Evolutionary conservation across 345 rosid species (phyloP).

Genomic region (Syzygium jambos): DNA sequence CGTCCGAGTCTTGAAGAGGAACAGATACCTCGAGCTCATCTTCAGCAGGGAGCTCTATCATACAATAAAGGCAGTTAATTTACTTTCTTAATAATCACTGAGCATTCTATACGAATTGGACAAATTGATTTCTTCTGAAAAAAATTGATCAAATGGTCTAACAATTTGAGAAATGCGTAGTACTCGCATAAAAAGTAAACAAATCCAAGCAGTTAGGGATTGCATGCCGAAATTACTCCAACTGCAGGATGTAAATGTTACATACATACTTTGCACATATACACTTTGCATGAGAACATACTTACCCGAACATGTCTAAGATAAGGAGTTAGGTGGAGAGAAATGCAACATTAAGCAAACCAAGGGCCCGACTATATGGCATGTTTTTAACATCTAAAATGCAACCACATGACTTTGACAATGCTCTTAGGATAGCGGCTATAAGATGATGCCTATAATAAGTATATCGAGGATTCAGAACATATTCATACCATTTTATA

Average conservation of each 20-base stretch:
- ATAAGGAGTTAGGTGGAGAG: neutral
- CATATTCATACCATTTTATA: neutral
- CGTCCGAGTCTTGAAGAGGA: conserved; percentile 57
- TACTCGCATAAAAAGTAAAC: neutral
- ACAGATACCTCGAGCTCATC: conserved; percentile 50
- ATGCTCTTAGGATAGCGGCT: neutral
- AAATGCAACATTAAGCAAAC: neutral
- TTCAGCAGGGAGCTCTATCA: conserved; percentile 23
- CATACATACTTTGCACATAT: neutral
- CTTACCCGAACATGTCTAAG: neutral
- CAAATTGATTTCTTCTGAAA: neutral
- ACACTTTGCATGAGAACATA: neutral
- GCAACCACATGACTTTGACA: neutral
- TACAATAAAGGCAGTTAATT: neutral
- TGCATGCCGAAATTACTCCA: neutral
- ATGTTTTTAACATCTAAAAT: neutral
- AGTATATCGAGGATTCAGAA: neutral
- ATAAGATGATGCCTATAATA: neutral
- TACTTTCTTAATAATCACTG: neutral
- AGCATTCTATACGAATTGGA: neutral
- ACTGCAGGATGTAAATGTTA: neutral
- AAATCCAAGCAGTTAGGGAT: neutral
- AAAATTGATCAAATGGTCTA: neutral
- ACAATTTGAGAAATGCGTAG: neutral
- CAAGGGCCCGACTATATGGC: neutral